A percentile compares a stretch with the other conserved stretches of the same genome.
Evolutionary conservation across 352 stramenopile genomes (phyloP).

Genomic region (Phytopythium vexans): DNA sequence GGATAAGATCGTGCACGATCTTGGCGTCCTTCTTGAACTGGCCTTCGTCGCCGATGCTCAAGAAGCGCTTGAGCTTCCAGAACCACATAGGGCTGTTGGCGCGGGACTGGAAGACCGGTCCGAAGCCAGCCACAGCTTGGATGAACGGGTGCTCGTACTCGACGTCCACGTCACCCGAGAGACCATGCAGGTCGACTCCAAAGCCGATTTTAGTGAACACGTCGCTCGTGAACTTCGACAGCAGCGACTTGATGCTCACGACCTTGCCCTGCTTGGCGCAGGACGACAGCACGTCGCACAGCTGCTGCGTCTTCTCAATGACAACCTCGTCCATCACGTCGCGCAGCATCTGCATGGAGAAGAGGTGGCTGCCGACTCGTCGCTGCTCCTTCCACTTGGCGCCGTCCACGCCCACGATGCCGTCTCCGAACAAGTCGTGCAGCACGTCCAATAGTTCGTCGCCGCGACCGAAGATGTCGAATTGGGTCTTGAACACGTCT

Average conservation of each 20-base stretch:
- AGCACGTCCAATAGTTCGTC: slow-evolving; percentile 25
- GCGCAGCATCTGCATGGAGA: slow-evolving; percentile 26
- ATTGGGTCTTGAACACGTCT: slow-evolving; percentile 49
- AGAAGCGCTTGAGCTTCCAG: slow-evolving; percentile 36
- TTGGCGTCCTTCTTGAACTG: slow-evolving; percentile 22
- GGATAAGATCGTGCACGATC: slow-evolving; percentile 30
- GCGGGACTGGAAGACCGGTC: slow-evolving; percentile 15
- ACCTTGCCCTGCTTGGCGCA: slow-evolving; percentile 1
- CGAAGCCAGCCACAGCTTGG: slow-evolving; percentile 30
- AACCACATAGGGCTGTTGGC: slow-evolving; percentile 38
- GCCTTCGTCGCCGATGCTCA: slow-evolving; percentile 29
- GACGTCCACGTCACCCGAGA: slow-evolving; percentile 18
- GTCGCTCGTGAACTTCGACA: slow-evolving; percentile 61
- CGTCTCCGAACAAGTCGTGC: slow-evolving; percentile 45
- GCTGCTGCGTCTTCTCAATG: slow-evolving; percentile 7
- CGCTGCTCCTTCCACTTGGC: slow-evolving; percentile 36
- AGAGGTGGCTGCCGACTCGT: slow-evolving; percentile 70
- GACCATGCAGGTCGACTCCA: slow-evolving; percentile 48
- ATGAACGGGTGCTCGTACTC: slow-evolving; percentile 45
- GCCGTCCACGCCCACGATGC: slow-evolving; percentile 45
- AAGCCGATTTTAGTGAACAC: slow-evolving; percentile 74
- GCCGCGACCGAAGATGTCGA: slow-evolving; percentile 67
- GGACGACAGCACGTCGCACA: slow-evolving; percentile 14
- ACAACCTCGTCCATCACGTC: slow-evolving; percentile 10
- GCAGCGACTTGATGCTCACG: slow-evolving; percentile 32